Conservation (phyloP, 371 early-diverging fungal genomes). For the Mucor mucedo region DNA sequence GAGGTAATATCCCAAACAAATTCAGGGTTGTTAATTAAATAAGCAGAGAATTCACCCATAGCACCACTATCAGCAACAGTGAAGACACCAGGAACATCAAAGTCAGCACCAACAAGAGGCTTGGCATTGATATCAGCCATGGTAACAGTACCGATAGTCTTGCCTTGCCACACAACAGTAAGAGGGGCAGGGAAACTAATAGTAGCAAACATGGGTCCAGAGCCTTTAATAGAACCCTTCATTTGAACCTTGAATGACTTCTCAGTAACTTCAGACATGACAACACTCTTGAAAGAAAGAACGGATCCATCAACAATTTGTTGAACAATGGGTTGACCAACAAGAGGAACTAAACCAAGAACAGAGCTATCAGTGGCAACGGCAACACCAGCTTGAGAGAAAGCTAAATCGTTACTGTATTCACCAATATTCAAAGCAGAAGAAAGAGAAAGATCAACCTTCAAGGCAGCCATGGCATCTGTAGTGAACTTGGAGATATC, state of each 20-base stretch:
- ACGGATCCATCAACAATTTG: conserved; percentile 56
- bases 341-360: conserved; percentile 54
- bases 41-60: conserved; percentile 59
- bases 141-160: conserved; percentile 47
- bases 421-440: conserved; percentile 58
- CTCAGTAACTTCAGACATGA: conserved; percentile 59
- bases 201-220: conserved; percentile 65
- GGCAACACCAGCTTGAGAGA: conserved; percentile 55
- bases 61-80: conserved; percentile 43
- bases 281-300: conserved; percentile 55
- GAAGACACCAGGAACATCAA: conserved; percentile 56
- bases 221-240: conserved; percentile 59
- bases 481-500: conserved; percentile 53
- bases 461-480: conserved; percentile 58
- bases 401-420: conserved; percentile 51
- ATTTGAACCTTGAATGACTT: conserved; percentile 56
- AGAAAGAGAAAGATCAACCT: conserved; percentile 57
- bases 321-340: conserved; percentile 66
- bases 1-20: conserved; percentile 64
- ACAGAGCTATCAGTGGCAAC: conserved; percentile 53
- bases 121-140: conserved; percentile 57
- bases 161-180: conserved; percentile 57
- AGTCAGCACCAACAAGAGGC: conserved; percentile 52
- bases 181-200: conserved; percentile 62
- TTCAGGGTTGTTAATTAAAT: conserved; percentile 57